Base-by-base conservation (phyloP, 148 eudicot species). In the Cornus florida region DNA sequence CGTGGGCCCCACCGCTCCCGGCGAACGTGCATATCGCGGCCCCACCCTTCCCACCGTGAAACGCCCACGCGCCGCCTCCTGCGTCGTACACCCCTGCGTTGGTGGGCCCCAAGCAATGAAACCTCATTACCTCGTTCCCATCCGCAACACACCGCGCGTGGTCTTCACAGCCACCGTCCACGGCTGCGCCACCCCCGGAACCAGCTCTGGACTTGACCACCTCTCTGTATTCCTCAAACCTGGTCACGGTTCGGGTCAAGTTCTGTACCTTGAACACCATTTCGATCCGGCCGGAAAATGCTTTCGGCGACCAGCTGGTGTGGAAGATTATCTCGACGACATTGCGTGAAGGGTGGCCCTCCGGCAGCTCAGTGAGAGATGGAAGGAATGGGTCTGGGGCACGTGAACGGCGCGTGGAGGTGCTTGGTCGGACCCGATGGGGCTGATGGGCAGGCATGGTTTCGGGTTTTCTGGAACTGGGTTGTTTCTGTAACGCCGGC, bases 81-180 rank as follows among this genome's bases (percentile, higher is more conserved):
- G 83, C 77, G 43, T 83, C 87, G 59, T 81, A 83, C 70, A 77
- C 79, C 24, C 82, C 88, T 33, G 72, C 78, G 32, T 71, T 13
- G 0, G 92, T 83, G 35, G 91, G 85, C 0, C 98, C 98, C 32
- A 92, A 74, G 77, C 93, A 92, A 32, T 88, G 92, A 39, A 95
- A 95, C 81, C 97, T 73, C 99, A 95, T 95, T 81, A 95, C 94
- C 86, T 95, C 99, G 31, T 95, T 95, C 72, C 99, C 99, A 72
- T 95, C 99, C 39, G 97, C 99, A 19, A 84, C 87, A 72, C 99
- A 95, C 67, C 99, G 89, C 43, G 90, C 87, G 81, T 83, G 84
- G 83, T 89, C 91, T 23, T 81, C 91, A 12, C 78, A 72, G 11
- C 69, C 81, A 1, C 41, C 85, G 66, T 3, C 74, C 1, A 3